Base-by-base conservation (phyloP, 1,284 basidiomycete species). In the Naganishia cerealis region DNA sequence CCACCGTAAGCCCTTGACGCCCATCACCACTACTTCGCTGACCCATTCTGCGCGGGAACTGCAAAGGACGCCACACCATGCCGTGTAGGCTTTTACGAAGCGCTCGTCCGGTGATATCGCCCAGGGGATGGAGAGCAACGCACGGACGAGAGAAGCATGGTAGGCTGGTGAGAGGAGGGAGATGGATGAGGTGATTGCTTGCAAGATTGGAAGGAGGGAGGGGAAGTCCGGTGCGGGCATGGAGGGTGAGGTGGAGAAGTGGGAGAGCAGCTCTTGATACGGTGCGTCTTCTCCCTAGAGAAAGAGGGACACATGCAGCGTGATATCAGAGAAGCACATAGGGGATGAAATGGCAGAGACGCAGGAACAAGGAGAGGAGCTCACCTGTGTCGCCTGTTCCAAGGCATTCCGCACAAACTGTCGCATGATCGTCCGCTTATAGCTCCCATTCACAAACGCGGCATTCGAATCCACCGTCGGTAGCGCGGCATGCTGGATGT, bases 31-130 rank as follows among this genome's bases (percentile, higher is more conserved):
- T 10, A 98, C 88, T 69, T 90, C 84, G 42, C 88, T 88, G 39
- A 96, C 85, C 83, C 96, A 99, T 80, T 95, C 92, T 70, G 92
- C 90, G 71, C 91, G 84, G n/a, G 95, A 93, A 72, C 90, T 93
- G 72, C 97, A 87, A 46, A 99, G 86, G 82, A 94, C 91, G 54
- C 92, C 91, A 55, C 94, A 87, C 77, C 97, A 97, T 33, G 90
- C 86, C 33, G 88, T 88, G 78, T 93, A 96, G 15, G 88, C 87
- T 78, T 88, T 90, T 63, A 93, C 92, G 73, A 94, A 91, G 24
- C 84, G 82, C 57, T 84, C 83, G 54, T 86, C 86, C 73, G 94
- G 91, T 81, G 92, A 87, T 7, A 88, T 90, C 7, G 90, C 89
- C 96, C 96, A 99, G 7, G 94, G 92, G 73, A 96, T 84, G 68